phyloP scores from a whole-genome alignment of 2,329 filamentous ascomycete species.

The Ophiocordyceps robertsii region DNA sequence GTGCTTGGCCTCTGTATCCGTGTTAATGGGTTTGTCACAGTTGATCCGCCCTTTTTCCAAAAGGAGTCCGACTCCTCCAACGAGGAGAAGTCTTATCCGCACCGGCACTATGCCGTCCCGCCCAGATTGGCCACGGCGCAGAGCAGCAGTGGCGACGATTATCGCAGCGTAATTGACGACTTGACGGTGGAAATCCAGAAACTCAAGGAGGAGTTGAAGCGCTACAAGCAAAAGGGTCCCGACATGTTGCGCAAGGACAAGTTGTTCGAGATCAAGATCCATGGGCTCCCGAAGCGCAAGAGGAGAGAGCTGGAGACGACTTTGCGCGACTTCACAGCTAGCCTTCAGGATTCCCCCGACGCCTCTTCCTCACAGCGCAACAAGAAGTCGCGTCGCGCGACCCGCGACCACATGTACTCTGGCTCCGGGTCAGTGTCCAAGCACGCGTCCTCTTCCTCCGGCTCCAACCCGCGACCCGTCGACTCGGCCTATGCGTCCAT shows the following conservation, averaged over 20 bases:
- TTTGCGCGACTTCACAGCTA: conserved; percentile 55
- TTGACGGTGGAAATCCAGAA: conserved; percentile 74
- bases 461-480: conserved; percentile 37
- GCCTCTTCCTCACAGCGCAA: conserved; percentile 25
- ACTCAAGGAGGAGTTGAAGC: conserved; percentile 58
- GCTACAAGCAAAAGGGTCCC: conserved; percentile 54
- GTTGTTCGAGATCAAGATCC: conserved; percentile 71
- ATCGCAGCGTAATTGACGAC: conserved; percentile 74
- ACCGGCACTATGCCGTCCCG: conserved; percentile 10
- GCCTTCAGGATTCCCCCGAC: conserved; percentile 38
- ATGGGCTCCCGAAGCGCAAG: conserved; percentile 57
- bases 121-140: conserved; percentile 22
- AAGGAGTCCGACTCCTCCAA: conserved; percentile 38
- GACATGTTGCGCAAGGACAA: conserved; percentile 60
- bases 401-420: conserved; percentile 25
- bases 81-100: conserved; percentile 22
- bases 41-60: conserved; percentile 43
- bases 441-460: conserved; percentile 37
- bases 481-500: conserved; percentile 59
- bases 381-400: conserved; percentile 24
- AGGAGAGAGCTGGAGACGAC: conserved; percentile 65
- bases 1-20: not conserved
- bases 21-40: conserved; percentile 8
- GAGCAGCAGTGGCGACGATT: conserved; percentile 59
- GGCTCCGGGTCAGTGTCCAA: conserved; percentile 31